phyloP scores from a whole-genome alignment of 2,329 filamentous ascomycete genomes.

The Colletotrichum tropicicola region DNA sequence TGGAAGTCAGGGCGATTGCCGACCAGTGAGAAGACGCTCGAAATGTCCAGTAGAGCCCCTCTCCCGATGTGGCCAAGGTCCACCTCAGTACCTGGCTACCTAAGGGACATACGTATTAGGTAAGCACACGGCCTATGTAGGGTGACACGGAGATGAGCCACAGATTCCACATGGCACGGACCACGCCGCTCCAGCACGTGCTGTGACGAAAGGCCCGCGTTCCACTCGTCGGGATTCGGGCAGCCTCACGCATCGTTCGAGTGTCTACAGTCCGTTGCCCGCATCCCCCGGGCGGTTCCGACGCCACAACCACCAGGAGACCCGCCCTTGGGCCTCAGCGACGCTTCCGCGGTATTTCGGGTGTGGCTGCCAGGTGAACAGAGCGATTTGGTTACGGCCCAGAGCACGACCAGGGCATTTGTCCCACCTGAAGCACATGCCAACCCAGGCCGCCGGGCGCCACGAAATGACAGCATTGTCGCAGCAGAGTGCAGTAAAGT shows the following conservation, averaged over 20 bases:
- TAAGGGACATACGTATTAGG: neutral
- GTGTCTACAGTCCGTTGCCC: neutral
- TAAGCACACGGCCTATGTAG: neutral
- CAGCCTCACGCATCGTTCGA: neutral
- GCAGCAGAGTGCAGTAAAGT: neutral
- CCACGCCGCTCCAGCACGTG: neutral
- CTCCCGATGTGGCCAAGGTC: no score
- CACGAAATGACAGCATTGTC: conserved; percentile 18
- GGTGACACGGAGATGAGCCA: neutral
- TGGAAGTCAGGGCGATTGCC: neutral
- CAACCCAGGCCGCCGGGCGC: neutral
- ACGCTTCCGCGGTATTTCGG: neutral
- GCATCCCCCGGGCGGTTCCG: no score
- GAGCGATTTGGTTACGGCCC: no score
- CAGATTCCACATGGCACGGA: neutral
- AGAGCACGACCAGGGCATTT: no score
- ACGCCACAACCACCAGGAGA: neutral
- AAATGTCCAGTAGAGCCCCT: neutral
- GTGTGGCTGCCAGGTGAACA: conserved; percentile 5
- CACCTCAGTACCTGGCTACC: no score
- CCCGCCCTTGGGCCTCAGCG: neutral
- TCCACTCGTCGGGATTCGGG: neutral
- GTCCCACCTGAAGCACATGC: conserved; percentile 5
- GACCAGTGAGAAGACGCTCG: conserved; percentile 4
- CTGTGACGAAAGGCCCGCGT: neutral